Percentiles rank a stretch among this genome's conserved stretches.
Conservation (phyloP, 2,329 filamentous ascomycete genomes). For the Amesomyces nigricolor region DNA sequence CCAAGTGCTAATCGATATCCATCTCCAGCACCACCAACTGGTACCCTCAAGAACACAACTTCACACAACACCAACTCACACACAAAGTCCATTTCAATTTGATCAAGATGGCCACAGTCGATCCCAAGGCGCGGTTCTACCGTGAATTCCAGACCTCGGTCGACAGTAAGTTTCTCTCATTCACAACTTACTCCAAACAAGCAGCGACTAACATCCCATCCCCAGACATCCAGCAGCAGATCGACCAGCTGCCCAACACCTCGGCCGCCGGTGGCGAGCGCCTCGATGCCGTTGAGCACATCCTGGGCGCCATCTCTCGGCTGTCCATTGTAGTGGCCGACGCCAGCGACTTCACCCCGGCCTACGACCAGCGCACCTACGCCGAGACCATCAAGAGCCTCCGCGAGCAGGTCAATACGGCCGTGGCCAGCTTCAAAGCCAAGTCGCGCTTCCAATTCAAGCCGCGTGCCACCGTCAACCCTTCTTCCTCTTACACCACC, state of each 20-base stretch:
- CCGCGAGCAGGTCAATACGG: slow-evolving; percentile 69
- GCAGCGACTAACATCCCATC: background rate
- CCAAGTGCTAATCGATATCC: background rate
- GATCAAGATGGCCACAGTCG: slow-evolving; percentile 29
- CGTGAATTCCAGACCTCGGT: slow-evolving; percentile 74
- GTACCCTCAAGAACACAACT: background rate
- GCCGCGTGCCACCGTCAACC: slow-evolving; percentile 25
- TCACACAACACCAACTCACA: background rate
- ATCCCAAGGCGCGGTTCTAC: slow-evolving; percentile 75
- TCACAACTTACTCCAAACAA: background rate
- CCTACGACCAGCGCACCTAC: slow-evolving; percentile 86
- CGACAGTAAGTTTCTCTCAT: slow-evolving; percentile 48
- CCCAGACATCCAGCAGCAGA: slow-evolving; percentile 69
- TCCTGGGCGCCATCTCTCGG: slow-evolving; percentile 70
- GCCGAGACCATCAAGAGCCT: slow-evolving; percentile 74
- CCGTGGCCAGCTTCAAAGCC: slow-evolving; percentile 61
- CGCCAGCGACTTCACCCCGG: slow-evolving; percentile 72
- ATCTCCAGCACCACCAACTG: background rate
- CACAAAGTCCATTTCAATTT: background rate
- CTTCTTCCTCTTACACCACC: slow-evolving; percentile 18
- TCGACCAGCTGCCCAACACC: slow-evolving; percentile 59
- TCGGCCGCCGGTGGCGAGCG: slow-evolving; percentile 66
- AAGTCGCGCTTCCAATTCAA: slow-evolving; percentile 82
- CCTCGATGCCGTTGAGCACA: slow-evolving; percentile 73
- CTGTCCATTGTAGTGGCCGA: slow-evolving; percentile 83